These are phyloP conservation scores for Monosporascus cannonballus DNA, from an alignment of 2,329 filamentous ascomycete genomes.

Conservation along the genomic window DNA sequence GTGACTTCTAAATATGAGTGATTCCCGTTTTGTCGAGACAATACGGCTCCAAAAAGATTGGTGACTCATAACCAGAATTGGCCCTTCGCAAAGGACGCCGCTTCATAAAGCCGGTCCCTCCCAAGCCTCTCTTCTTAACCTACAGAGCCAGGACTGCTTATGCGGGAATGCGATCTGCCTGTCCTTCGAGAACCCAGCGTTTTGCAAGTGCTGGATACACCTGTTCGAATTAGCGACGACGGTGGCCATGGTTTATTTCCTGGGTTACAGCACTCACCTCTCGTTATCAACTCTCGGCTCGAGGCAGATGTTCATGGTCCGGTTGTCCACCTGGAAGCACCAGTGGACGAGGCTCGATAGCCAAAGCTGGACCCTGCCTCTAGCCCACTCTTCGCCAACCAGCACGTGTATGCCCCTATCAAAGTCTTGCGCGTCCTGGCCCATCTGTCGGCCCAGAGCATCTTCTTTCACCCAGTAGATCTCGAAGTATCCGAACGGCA, in stretches of 20 bases:
- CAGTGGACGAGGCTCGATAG: conserved; percentile 82
- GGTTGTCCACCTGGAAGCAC: conserved; percentile 67
- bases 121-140: conserved; percentile 74
- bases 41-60: no score
- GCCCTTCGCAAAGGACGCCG: no score
- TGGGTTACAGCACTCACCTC: conserved; percentile 54
- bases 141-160: conserved; percentile 85
- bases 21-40: no score
- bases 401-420: conserved; percentile 86
- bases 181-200: conserved; percentile 78
- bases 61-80: no score
- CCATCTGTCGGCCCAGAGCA: conserved; percentile 61
- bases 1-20: no score
- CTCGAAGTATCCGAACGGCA: conserved; percentile 96
- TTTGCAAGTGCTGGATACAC: conserved; percentile 63
- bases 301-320: conserved; percentile 77
- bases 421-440: conserved; percentile 65
- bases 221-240: conserved; percentile 32
- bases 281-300: conserved; percentile 89
- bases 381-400: conserved; percentile 86
- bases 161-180: conserved; percentile 82
- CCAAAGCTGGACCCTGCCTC: conserved; percentile 79
- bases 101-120: conserved; percentile 53
- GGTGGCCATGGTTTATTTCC: neutral
- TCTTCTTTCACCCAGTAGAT: conserved; percentile 99